These are phyloP conservation scores for Xenosphaeropsis pyriputrescens DNA, from an alignment of 2,329 filamentous ascomycete genomes.

Conservation along the genomic window DNA sequence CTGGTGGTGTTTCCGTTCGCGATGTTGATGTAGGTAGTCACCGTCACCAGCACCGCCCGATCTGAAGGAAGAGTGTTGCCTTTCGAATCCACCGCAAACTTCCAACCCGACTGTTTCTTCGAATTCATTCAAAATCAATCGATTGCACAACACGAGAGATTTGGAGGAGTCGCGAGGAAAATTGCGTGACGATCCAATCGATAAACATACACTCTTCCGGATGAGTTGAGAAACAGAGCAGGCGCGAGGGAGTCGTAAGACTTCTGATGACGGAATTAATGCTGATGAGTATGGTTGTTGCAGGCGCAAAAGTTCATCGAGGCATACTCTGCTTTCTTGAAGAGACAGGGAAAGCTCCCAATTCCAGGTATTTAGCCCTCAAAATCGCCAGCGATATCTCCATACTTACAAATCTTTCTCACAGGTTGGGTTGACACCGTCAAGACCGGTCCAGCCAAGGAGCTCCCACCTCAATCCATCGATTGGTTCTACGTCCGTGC, in stretches of 20 bases:
- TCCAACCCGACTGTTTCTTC: conserved; percentile 1
- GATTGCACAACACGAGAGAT: too few species aligned
- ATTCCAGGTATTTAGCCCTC: conserved; percentile 56
- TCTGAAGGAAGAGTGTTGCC: conserved; percentile 6
- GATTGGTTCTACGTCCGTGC: conserved; percentile 94
- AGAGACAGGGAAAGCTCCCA: conserved; percentile 86
- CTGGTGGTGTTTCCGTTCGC: conserved; percentile 66
- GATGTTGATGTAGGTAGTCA: conserved; percentile 63
- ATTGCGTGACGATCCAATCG: too few species aligned
- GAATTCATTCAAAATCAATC: too few species aligned
- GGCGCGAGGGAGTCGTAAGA: conserved; percentile 48
- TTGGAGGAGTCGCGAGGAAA: too few species aligned
- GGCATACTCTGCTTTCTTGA: conserved; percentile 78
- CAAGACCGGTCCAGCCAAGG: conserved; percentile 93
- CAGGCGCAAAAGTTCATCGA: conserved; percentile 83
- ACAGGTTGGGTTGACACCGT: conserved; percentile 97
- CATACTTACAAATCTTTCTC: conserved; percentile 7
- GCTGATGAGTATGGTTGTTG: conserved; percentile 38
- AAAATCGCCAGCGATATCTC: conserved; percentile 6
- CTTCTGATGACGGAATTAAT: conserved; percentile 33
- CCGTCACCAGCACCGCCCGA: conserved; percentile 12
- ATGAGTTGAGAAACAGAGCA: conserved; percentile 29
- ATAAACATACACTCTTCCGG: too few species aligned
- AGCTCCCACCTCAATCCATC: conserved; percentile 94
- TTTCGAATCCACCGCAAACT: conserved; percentile 1